phyloP scores from a whole-genome alignment of 129 eudicot genomes.

The Chrysanthemum lavandulifolium region DNA sequence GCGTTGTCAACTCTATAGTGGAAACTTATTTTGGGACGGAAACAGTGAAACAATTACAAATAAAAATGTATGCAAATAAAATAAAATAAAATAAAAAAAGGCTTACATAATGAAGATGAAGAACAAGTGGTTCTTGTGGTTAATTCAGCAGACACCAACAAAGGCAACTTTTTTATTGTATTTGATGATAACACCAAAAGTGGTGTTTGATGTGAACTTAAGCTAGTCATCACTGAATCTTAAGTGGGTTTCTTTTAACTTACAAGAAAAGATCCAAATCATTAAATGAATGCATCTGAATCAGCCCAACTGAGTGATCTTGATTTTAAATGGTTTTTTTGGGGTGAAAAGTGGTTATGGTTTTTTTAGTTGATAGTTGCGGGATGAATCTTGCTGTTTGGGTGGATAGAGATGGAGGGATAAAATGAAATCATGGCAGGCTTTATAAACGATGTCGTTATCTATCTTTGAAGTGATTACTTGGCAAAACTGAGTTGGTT shows the following conservation, averaged over 20 bases:
- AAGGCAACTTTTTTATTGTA: slow-evolving; percentile 19
- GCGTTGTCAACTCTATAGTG: too few species aligned
- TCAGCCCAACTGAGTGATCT: slow-evolving; percentile 6
- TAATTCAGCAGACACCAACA: slow-evolving; percentile 24
- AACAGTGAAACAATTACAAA: neutral
- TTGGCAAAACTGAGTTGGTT: too few species aligned
- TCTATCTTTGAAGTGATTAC: too few species aligned
- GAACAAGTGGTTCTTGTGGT: slow-evolving; percentile 35
- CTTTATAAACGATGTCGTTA: slow-evolving; percentile 21
- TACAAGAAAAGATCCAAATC: slow-evolving; percentile 24
- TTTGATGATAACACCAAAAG: slow-evolving; percentile 20
- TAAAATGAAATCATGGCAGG: slow-evolving; percentile 24
- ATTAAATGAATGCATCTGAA: slow-evolving; percentile 22
- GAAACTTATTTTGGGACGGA: neutral
- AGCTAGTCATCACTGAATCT: slow-evolving; percentile 18
- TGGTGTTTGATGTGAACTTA: slow-evolving; percentile 27
- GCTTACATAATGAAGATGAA: slow-evolving; percentile 44
- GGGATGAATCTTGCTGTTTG: slow-evolving; percentile 22
- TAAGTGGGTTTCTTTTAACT: slow-evolving; percentile 18
- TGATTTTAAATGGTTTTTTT: neutral
- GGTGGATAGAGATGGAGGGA: slow-evolving; percentile 27
- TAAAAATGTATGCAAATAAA: neutral
- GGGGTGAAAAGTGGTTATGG: neutral
- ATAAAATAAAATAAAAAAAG: slow-evolving; percentile 11
- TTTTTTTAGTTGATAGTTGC: slow-evolving; percentile 19